phyloP scores from a whole-genome alignment of 257 asterid genomes.

The Lithospermum erythrorhizon region DNA sequence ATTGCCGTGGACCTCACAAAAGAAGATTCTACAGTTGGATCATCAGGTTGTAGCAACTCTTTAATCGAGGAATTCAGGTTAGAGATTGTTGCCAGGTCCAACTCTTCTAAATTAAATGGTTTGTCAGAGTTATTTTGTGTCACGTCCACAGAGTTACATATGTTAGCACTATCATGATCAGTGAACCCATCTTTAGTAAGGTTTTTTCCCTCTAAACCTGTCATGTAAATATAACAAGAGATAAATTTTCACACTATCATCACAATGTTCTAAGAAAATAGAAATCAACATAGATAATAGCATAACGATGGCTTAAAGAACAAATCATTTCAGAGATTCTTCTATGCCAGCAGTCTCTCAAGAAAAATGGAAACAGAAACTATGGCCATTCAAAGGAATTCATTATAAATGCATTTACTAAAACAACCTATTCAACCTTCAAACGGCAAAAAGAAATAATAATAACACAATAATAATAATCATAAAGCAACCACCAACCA shows the following conservation, averaged over 20 bases:
- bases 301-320: not conserved
- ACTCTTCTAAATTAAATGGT: conserved; percentile 53
- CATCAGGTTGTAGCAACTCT: conserved; percentile 53
- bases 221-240: conserved; percentile 11
- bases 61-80: conserved; percentile 55
- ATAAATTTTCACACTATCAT: not conserved
- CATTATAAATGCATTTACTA: too few relatives aligned
- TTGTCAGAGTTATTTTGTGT: conserved; percentile 35
- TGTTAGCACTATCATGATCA: conserved; percentile 32
- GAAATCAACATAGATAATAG: not conserved
- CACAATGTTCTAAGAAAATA: not conserved
- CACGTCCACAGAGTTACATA: conserved; percentile 43
- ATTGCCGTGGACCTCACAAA: conserved; percentile 46
- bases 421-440: not conserved
- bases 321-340: not conserved
- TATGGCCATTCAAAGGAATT: not conserved
- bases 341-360: not conserved
- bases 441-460: not conserved
- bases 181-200: conserved; percentile 26
- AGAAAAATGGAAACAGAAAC: not conserved
- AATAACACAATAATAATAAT: too few relatives aligned
- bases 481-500: not conserved
- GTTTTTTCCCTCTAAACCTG: conserved; percentile 72
- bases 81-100: conserved; percentile 50
- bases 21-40: conserved; percentile 37